These are phyloP conservation scores for Botrytis byssoidea DNA, from an alignment of 2,329 filamentous ascomycete genomes.

Conservation along the genomic window DNA sequence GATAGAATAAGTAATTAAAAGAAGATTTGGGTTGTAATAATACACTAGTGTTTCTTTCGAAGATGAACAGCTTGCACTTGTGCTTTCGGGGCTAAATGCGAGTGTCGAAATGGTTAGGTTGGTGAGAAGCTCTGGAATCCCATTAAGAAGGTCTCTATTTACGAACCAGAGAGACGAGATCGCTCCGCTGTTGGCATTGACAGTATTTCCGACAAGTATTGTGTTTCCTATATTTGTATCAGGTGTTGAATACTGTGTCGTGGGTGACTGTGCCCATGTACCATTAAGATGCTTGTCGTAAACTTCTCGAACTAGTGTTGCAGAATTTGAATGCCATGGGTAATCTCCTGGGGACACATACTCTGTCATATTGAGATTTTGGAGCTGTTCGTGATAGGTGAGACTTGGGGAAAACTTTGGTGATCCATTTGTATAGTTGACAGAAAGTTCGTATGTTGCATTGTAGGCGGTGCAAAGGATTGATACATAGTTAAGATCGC, in stretches of 20 bases:
- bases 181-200: not conserved
- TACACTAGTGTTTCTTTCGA: not conserved
- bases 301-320: constrained; percentile 1
- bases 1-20: not conserved
- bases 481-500: not conserved
- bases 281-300: not conserved
- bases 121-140: not conserved
- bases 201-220: not conserved
- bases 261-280: not conserved
- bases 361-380: not conserved
- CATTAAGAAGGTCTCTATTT: not conserved
- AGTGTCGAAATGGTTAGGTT: not conserved
- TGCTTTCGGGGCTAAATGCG: not conserved
- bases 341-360: not conserved
- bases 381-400: not conserved
- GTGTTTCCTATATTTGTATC: not conserved
- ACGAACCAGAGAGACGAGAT: not conserved
- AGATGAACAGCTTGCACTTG: not conserved
- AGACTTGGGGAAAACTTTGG: not conserved
- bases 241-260: not conserved
- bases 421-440: not conserved
- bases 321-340: not conserved
- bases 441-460: not conserved
- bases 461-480: not conserved
- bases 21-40: not conserved